Evolutionary conservation across 495 filamentous ascomycete species (phyloP).

Genomic region (Aspergillus olivimuriae): DNA sequence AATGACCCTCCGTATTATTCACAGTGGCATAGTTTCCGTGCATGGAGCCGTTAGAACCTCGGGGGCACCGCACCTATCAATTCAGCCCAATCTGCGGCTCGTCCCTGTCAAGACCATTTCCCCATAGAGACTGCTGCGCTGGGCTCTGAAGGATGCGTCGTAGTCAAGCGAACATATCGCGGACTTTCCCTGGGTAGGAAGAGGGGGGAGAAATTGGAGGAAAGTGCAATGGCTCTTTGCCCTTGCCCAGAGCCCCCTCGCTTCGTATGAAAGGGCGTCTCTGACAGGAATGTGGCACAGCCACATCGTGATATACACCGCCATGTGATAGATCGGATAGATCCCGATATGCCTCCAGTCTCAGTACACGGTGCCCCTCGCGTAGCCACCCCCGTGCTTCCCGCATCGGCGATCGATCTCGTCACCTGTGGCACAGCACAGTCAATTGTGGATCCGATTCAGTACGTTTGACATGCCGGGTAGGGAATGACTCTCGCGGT

Average conservation of each 20-base stretch:
- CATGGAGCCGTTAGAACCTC: too few relatives aligned
- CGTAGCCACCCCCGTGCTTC: constrained; percentile 7
- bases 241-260: not conserved
- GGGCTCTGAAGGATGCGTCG: too few relatives aligned
- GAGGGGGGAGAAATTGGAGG: too few relatives aligned
- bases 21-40: too few relatives aligned
- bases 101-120: too few relatives aligned
- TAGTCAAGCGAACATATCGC: too few relatives aligned
- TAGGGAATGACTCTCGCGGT: not conserved
- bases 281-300: not conserved
- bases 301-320: constrained; percentile 9
- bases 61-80: too few relatives aligned
- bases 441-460: not conserved
- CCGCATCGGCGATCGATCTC: constrained; percentile 7
- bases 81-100: too few relatives aligned
- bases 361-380: not conserved
- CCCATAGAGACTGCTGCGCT: too few relatives aligned
- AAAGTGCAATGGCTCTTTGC: too few relatives aligned
- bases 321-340: constrained; percentile 17
- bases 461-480: not conserved
- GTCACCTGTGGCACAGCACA: not conserved
- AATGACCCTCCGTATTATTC: too few relatives aligned
- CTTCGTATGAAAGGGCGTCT: not conserved
- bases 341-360: constrained; percentile 3
- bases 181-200: too few relatives aligned